Conservation (phyloP, 1,284 basidiomycete species). For the Malassezia yamatoensis region DNA sequence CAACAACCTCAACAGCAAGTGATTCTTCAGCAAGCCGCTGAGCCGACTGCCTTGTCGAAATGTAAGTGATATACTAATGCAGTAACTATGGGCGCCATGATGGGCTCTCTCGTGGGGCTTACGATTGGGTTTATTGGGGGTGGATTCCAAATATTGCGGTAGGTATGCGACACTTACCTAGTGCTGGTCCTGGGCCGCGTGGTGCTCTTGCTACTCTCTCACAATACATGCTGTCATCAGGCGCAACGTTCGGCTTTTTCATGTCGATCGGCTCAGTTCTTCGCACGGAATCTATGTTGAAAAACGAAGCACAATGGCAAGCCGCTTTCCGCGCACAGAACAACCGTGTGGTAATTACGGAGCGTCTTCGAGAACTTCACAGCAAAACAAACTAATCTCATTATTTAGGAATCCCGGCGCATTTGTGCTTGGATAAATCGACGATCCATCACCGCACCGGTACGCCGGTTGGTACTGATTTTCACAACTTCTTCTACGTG, state of each 20-base stretch:
- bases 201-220: conserved; percentile 35
- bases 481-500: conserved; percentile 25
- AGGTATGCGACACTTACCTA: conserved; percentile 9
- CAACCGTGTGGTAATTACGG: conserved; percentile 4
- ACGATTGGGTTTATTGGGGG: conserved; percentile 46
- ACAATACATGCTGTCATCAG: conserved; percentile 42
- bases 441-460: conserved; percentile 20
- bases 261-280: conserved; percentile 44
- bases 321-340: conserved; percentile 15
- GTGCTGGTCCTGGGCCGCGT: conserved; percentile 36
- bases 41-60: conserved; percentile 12
- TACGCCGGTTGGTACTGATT: conserved; percentile 29
- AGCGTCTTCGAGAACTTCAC: neutral
- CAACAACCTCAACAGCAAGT: conserved; percentile 16
- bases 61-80: conserved; percentile 2
- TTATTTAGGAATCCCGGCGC: conserved; percentile 2
- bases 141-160: conserved; percentile 39
- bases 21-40: conserved; percentile 11
- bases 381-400: neutral
- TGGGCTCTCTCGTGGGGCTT: conserved; percentile 40
- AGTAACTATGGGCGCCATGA: conserved; percentile 45
- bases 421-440: conserved; percentile 21
- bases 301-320: conserved; percentile 11
- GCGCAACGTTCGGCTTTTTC: conserved; percentile 44
- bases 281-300: conserved; percentile 25